A percentile compares a stretch with the other conserved stretches of the same genome.
phyloP scores from a whole-genome alignment of 345 rosid genomes.

The Corchorus olitorius region DNA sequence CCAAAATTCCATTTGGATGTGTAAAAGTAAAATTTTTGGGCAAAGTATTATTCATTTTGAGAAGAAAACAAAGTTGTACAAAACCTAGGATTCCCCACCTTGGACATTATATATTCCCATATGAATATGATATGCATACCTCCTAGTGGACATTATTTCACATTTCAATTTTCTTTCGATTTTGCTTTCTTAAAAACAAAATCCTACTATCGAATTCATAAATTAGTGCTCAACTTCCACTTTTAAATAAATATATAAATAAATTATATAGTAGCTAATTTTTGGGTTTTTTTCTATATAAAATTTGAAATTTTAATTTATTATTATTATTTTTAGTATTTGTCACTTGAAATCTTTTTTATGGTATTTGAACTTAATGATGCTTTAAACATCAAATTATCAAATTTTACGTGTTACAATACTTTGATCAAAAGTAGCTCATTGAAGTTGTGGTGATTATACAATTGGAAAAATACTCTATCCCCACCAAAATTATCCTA shows the following conservation, averaged over 20 bases:
- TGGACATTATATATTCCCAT: not conserved
- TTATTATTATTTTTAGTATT: not conserved
- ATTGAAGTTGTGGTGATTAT: too few relatives aligned
- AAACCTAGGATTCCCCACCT: not conserved
- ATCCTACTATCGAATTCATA: not conserved
- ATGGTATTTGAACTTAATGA: not conserved
- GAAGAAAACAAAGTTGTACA: not conserved
- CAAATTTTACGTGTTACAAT: not conserved
- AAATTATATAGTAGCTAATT: too few relatives aligned
- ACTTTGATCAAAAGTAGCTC: not conserved
- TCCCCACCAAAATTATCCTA: too few relatives aligned
- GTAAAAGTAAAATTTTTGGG: not conserved
- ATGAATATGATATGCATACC: not conserved
- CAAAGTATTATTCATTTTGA: not conserved
- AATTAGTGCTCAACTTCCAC: not conserved
- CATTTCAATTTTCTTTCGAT: not conserved
- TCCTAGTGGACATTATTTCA: not conserved
- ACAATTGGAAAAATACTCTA: too few relatives aligned
- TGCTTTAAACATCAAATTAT: not conserved
- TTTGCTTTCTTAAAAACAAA: too few relatives aligned
- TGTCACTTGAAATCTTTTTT: not conserved
- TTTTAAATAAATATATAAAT: too few relatives aligned
- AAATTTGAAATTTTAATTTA: too few relatives aligned
- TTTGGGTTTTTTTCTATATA: not conserved
- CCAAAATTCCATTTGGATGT: too few relatives aligned